Percentiles rank a stretch among this genome's conserved stretches.
phyloP scores from a whole-genome alignment of 2,329 filamentous ascomycete genomes.

The Claviceps pazoutovae region DNA sequence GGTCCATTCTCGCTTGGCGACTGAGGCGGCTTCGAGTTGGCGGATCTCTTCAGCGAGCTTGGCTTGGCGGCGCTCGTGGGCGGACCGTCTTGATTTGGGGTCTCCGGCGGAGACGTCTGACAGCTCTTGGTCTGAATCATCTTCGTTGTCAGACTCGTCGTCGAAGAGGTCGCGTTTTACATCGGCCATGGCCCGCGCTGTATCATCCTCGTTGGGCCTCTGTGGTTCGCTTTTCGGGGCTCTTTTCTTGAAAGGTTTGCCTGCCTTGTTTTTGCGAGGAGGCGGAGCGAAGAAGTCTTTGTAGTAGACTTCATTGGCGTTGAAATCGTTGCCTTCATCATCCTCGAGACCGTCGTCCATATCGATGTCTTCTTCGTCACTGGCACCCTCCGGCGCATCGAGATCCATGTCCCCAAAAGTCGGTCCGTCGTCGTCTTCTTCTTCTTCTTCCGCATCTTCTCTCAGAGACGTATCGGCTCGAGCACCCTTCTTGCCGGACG shows the following conservation, averaged over 20 bases:
- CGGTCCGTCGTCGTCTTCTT: constrained; percentile 62
- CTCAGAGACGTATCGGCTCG: constrained; percentile 14
- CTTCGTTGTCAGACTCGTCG: constrained; percentile 51
- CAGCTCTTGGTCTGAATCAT: constrained; percentile 50
- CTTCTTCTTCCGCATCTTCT: constrained; percentile 25
- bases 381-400: constrained; percentile 56
- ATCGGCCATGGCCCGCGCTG: constrained; percentile 72
- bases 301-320: constrained; percentile 83
- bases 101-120: constrained; percentile 55
- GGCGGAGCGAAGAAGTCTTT: constrained; percentile 90
- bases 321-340: constrained; percentile 45
- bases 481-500: constrained; percentile 18
- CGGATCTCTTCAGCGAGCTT: constrained; percentile 84
- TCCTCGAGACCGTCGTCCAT: constrained; percentile 29
- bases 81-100: constrained; percentile 60
- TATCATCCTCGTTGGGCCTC: constrained; percentile 45
- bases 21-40: constrained; percentile 73
- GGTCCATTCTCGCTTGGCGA: constrained; percentile 84
- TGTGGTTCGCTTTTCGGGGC: constrained; percentile 25
- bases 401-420: constrained; percentile 72
- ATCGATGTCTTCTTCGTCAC: constrained; percentile 47
- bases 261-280: constrained; percentile 49
- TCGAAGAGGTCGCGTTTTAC: constrained; percentile 87
- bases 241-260: constrained; percentile 25
- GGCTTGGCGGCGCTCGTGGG: constrained; percentile 75